Conservation (phyloP, 331 rosid species). For the Telfairia occidentalis region DNA sequence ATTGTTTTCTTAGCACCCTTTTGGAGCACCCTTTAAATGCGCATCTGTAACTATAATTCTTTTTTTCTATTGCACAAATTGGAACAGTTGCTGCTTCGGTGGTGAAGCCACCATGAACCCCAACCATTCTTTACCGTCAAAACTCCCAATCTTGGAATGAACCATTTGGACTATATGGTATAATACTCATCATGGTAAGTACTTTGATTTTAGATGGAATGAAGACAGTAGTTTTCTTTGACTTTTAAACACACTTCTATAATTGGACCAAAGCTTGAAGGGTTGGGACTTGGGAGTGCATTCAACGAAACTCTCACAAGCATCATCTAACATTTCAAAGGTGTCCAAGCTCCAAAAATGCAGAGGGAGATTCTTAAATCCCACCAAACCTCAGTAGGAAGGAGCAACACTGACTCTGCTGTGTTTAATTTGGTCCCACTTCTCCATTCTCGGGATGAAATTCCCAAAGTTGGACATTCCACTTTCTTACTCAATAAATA, state of each 20-base stretch:
- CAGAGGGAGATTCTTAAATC: not conserved
- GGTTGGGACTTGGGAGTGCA: not conserved
- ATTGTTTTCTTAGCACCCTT: not conserved
- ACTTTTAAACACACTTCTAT: not conserved
- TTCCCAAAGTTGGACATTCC: not conserved
- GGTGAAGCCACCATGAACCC: not conserved
- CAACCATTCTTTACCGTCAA: not conserved
- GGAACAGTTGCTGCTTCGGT: not conserved
- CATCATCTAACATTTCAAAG: not conserved
- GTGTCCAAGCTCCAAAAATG: not conserved
- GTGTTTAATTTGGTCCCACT: not conserved
- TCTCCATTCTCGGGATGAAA: not conserved
- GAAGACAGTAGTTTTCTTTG: not conserved
- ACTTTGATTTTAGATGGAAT: not conserved
- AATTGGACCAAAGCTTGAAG: not conserved
- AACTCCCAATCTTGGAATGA: not conserved
- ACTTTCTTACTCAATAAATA: not conserved
- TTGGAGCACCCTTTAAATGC: not conserved
- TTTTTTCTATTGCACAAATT: not conserved
- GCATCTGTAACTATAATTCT: not conserved
- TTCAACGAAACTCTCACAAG: not conserved
- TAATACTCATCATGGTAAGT: not conserved
- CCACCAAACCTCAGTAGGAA: not conserved
- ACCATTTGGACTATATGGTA: not conserved
- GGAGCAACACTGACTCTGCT: not conserved